phyloP scores from a whole-genome alignment of 2,329 filamentous ascomycete genomes.

The Verticillium longisporum region DNA sequence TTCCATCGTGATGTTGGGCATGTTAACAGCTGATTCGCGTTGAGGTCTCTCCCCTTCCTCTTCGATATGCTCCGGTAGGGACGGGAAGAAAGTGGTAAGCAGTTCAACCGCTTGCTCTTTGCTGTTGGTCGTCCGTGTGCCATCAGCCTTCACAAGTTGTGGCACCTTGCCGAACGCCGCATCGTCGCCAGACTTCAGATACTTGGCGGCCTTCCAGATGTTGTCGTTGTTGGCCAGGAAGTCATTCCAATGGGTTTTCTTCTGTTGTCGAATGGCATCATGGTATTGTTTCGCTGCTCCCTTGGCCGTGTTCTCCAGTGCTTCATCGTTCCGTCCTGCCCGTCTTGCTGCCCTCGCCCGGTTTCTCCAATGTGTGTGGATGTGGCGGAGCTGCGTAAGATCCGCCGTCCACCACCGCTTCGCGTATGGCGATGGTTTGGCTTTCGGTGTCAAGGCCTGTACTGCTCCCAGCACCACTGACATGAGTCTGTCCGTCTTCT shows the following conservation, averaged over 20 bases:
- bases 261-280: conserved; percentile 16
- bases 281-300: conserved; percentile 17
- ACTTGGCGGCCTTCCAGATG: conserved; percentile 21
- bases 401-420: conserved; percentile 22
- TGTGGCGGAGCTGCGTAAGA: conserved; percentile 18
- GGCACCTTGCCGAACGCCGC: conserved; percentile 17
- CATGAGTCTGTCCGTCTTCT: conserved; percentile 4
- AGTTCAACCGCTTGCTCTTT: conserved; percentile 14
- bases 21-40: conserved; percentile 1
- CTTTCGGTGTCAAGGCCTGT: conserved; percentile 12
- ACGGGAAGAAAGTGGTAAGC: conserved; percentile 14
- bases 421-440: conserved; percentile 17
- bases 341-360: conserved; percentile 13
- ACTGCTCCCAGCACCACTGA: not conserved
- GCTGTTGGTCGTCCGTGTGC: conserved; percentile 6
- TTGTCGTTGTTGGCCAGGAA: conserved; percentile 19
- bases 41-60: conserved; percentile 13
- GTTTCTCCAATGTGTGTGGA: conserved; percentile 21
- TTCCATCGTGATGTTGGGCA: conserved; percentile 13
- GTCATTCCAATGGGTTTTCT: conserved; percentile 18
- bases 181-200: conserved; percentile 14
- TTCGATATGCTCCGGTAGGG: conserved; percentile 11
- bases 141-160: conserved; percentile 12
- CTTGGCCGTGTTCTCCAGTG: conserved; percentile 13
- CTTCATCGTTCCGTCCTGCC: not conserved